phyloP scores from a whole-genome alignment of 2,329 filamentous ascomycete species.

The Monosporascus sp. region DNA sequence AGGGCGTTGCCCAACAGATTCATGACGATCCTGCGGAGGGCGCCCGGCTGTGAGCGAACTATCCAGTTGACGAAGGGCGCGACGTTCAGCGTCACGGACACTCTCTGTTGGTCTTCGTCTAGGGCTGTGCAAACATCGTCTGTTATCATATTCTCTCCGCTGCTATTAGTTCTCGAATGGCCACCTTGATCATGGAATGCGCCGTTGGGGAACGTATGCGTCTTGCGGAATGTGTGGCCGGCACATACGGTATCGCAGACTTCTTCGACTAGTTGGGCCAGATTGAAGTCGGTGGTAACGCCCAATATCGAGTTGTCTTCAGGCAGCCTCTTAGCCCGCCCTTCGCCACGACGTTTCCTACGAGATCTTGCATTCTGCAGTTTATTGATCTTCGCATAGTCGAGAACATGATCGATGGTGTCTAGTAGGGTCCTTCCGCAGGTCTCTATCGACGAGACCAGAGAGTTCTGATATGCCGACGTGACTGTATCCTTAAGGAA shows the following conservation, averaged over 20 bases:
- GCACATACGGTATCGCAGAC: conserved; percentile 35
- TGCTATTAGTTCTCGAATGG: background rate
- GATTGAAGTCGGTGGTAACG: conserved; percentile 26
- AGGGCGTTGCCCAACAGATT: conserved; percentile 58
- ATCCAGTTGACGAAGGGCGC: conserved; percentile 39
- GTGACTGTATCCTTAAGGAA: conserved; percentile 39
- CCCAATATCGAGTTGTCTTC: conserved; percentile 19
- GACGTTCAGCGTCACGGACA: conserved; percentile 48
- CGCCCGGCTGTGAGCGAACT: conserved; percentile 48
- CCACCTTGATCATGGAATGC: background rate
- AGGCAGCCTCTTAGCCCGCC: conserved; percentile 16
- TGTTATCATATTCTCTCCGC: background rate
- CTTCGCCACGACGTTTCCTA: conserved; percentile 12
- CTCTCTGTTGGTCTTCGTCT: conserved; percentile 16
- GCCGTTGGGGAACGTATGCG: conserved; percentile 11
- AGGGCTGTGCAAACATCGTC: conserved; percentile 8
- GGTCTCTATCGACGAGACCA: conserved; percentile 39
- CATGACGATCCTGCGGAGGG: conserved; percentile 50
- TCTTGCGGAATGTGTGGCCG: conserved; percentile 31
- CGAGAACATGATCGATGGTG: conserved; percentile 43
- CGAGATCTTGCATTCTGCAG: conserved; percentile 22
- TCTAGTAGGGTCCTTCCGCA: conserved; percentile 44
- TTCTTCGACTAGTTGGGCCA: conserved; percentile 30
- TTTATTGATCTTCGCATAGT: conserved; percentile 36
- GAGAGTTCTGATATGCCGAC: conserved; percentile 33